Evolutionary conservation across 768 basidiomycete species (phyloP), one percentile per base, ranked within the genome.

Genomic region (Terana coerulea): DNA sequence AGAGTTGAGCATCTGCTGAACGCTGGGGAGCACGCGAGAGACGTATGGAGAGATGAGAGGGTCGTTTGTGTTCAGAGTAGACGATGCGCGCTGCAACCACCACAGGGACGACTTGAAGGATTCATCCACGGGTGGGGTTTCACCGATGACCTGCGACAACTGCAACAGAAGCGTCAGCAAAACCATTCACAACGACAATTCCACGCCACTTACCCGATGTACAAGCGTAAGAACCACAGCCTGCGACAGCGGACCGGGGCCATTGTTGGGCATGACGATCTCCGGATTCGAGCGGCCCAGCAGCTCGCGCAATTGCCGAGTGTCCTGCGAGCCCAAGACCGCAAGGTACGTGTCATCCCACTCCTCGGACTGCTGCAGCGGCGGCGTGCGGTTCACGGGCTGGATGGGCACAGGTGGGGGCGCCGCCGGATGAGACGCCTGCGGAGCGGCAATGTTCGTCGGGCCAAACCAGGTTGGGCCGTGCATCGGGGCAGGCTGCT

Each of bases 261-360:
- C 81, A 61, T 80, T 86, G 59, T 86, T 62, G 42, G 90, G 90
- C 82, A 92, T 86, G 56, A 91, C 77, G 34, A 87, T 62, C 49
- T 92, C 89, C 9, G 90, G 86, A 61, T 84, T 89, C 21, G 84
- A 90, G 50, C 82, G 79, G 26, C 77, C 72, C 54, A 92, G 71
- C 24, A 92, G 69, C 61, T 88, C 86, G 15, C 87, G 82, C 47
- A 92, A 78, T 66, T 89, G 87, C 54, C 76, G 72, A 14, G 78
- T 60, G 60, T 92, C 90, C 65, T 91, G 87, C 29, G 81, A 81
- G 54, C 85, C 82, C 49, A 92, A 72, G 29, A 90, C 84, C 15
- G 81, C 78, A 30, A 92, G 75, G 65, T 91, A 92, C 9, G 82
- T 79, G 54, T 90, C 87, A 57, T 92, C 90, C 90, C 90, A 92